Percentiles rank a stretch among this genome's conserved stretches.
Conservation (phyloP, 2,329 filamentous ascomycete genomes). For the Botrytis squamosa region DNA sequence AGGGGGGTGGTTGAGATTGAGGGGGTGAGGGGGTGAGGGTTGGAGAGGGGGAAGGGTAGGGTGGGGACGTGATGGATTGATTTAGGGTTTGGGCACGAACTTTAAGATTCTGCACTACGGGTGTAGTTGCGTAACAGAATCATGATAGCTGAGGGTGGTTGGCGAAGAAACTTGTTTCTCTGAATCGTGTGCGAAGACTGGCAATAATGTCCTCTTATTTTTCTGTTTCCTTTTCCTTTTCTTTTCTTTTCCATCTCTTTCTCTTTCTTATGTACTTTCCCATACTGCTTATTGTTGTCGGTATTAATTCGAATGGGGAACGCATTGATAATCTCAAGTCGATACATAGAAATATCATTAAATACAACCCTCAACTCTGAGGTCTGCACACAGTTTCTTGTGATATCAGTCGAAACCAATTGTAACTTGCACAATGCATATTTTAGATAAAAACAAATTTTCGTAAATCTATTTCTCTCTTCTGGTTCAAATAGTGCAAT, state of each 20-base stretch:
- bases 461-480: background rate
- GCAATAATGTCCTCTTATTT: background rate
- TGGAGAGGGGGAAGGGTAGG: slow-evolving; percentile 59
- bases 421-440: no score
- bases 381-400: background rate
- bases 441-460: background rate
- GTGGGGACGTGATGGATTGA: slow-evolving; percentile 45
- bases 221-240: background rate
- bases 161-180: background rate
- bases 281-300: background rate
- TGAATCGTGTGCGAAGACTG: background rate
- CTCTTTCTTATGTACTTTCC: background rate
- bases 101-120: no score
- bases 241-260: background rate
- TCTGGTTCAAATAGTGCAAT: background rate
- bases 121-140: background rate
- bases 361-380: background rate
- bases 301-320: background rate
- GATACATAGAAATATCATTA: background rate
- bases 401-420: background rate
- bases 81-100: no score
- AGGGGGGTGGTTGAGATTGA: slow-evolving; percentile 75
- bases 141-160: no score
- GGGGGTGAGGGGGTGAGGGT: slow-evolving; percentile 45
- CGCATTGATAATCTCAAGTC: background rate